Evolutionary conservation across 306 rosid species (phyloP), one percentile per base, ranked within the genome.

Genomic region (Mimosa pudica): DNA sequence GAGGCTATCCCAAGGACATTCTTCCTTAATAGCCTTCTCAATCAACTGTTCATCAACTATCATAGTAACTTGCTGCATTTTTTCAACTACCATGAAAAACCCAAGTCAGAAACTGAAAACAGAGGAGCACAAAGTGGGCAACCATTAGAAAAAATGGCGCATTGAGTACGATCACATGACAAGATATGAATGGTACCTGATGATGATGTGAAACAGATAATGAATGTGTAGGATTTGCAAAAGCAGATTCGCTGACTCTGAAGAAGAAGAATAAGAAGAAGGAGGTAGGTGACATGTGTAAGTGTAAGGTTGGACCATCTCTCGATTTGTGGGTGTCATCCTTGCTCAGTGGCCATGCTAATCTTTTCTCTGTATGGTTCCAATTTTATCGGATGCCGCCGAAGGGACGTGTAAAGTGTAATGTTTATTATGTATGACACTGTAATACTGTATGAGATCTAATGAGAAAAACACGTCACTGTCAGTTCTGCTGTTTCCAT

Each of bases 1-100:
- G 69, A 96, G 97, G 67, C 65, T 93, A 71, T 93, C 98, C 99
- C 99, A 96, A 4, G 87, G 86, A 71, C 97, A 93, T 82, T 91
- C 98, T 75, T 96, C 99, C 73, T 82, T 92, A 81, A 96, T 79
- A 41, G 97, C 98, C 79, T 17, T 54, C n/a, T 82, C 82, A 78
- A 93, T 45, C 87, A 96, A 79, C 84, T 93, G 98, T 13, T 96
- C 96, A 86, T 93, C 99, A 2, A 96, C 49, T 48, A 94, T 88
- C 45, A 84, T 88, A 0, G 92, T 8, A 58, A 58, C 64, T 58
- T 58, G 64, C 64, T 20, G 35, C 64, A 58, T 58, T 18, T 18
- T 18, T 58, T 18, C 33, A 58, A 20, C 33, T 20, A 7, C 64
- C 64, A 18, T n/a, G 33, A 33, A 58, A 58, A 58, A 18, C 13